Base-by-base conservation (phyloP, 345 rosid genomes). In the Chamaenerion angustifolium region DNA sequence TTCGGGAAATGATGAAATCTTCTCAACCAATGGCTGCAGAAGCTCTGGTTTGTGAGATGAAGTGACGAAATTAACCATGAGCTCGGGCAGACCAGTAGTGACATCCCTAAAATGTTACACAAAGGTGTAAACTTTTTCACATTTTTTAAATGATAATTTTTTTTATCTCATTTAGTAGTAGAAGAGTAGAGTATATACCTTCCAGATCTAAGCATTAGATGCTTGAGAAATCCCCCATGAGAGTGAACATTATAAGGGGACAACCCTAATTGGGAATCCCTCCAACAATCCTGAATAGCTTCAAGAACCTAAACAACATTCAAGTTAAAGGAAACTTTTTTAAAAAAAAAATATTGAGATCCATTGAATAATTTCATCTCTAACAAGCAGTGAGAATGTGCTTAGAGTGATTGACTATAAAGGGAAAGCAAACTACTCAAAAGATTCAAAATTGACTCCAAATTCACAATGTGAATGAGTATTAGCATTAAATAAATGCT, bases 21-120 rank as follows among this genome's bases (percentile, higher is more conserved):
- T 78, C 67, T 81, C 89, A 49, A 83, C 79, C n/a, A 90, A 53
- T 18, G 92, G 83, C 70, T 75, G 74, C 79, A 90, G 78, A 71
- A 86, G 70, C 71, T 81, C 92, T 43, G 95, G 94, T 64, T 78
- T 64, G 74, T 81, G 78, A 37, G 80, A 78, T 3, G 95, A 81
- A 35, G 95, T 90, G 64, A 90, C 94, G 68, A 90, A 83, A 59
- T 86, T 90, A 64, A 86, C 95, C 95, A 90, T 90, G 40, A 90
- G 76, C 59, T 90, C 85, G 40, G 65, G 82, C 37, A 59, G 56
- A 63, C 86, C 77, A 58, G 85, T 76, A 63, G 66, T 66, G 56
- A 68, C 57, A 67, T 83, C 71, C 75, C 98, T 90, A 72, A 63
- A 57, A 55, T 44, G 68, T 42, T 43, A 21, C 43, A 27, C 40